phyloP scores from a whole-genome alignment of 352 stramenopile genomes.

The Phytopythium delawarense region DNA sequence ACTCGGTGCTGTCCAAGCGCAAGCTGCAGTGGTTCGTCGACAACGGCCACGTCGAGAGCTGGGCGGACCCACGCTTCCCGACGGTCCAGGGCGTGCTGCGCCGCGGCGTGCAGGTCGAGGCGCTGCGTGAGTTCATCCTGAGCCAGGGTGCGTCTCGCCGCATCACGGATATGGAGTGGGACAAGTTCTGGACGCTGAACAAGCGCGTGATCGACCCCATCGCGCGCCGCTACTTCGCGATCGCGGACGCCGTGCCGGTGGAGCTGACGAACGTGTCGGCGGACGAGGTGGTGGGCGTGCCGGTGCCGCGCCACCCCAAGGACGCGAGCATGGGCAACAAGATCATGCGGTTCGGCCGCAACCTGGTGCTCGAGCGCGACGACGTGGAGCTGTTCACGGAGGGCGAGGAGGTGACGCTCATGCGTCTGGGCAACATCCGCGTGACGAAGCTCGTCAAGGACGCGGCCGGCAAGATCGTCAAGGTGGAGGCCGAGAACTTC shows the following conservation, averaged over 20 bases:
- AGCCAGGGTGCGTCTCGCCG: constrained; percentile 94
- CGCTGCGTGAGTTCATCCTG: constrained; percentile 97
- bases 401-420: constrained; percentile 97
- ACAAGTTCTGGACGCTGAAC: constrained; percentile 99
- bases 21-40: constrained; percentile 99
- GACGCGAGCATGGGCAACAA: constrained; percentile 77
- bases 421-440: constrained; percentile 95
- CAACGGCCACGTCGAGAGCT: constrained; percentile 94
- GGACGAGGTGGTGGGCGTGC: constrained; percentile 53
- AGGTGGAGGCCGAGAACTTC: constrained; percentile 71
- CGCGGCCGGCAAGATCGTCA: constrained; percentile 41
- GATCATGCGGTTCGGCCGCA: constrained; percentile 85
- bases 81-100: constrained; percentile 97
- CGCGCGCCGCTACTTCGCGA: constrained; percentile 95
- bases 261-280: constrained; percentile 75
- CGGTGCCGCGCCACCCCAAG: constrained; percentile 75
- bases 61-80: constrained; percentile 98
- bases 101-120: constrained; percentile 94
- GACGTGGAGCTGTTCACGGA: constrained; percentile 93
- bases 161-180: constrained; percentile 99
- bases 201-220: constrained; percentile 97
- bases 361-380: constrained; percentile 93
- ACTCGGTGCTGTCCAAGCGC: constrained; percentile 98
- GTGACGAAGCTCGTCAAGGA: constrained; percentile 70
- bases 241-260: constrained; percentile 91